Base-by-base conservation (phyloP, 225 moss, liverwort and hornwort species). In the Pseudisothecium myosuroides region DNA sequence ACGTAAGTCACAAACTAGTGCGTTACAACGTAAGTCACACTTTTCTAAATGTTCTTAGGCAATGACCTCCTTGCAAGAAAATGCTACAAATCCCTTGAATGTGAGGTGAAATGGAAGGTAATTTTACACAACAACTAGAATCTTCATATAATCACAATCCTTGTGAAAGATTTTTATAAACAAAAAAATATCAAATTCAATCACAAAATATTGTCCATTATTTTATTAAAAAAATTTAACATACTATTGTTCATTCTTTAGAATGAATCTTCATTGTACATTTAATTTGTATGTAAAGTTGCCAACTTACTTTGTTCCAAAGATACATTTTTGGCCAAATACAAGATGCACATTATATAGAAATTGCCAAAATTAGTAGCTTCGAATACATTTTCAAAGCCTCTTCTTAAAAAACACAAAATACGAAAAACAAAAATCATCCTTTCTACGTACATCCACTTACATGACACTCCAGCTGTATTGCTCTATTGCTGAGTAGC, bases 111-210 rank as follows among this genome's bases (percentile, higher is more conserved):
- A 5, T 39, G 5, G 14, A 69, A 69, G 14, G 11, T 14, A 39
- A 23, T 39, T 69, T 39, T 69, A 39, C 1, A 69, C 1, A 5
- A 69, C 5, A 0, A 0, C 0, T 14, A 0, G 2, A 69, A 69
- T 41, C 39, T 41, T 24, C 69, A 69, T 13, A 39, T 8, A 14
- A 22, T 12, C 5, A 4, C 0, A 0, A 39, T 12, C 23, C 13
- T 12, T 69, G 13, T 13, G 0, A n/a, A 69, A 69, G 39, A 69
- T 23, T n/a, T 22, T 16, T n/a, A 22, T 12, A 21, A n/a, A 68
- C 9, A 67, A 21, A 67, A 1, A 67, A 67, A 22, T 12, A 67
- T 67, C 21, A 39, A 23, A 22, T 23, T n/a, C 68, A n/a, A 68
- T 7, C 7, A 68, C 9, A 9, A 27, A 43, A 2, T 43, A 16